Evolutionary conservation across 495 filamentous ascomycete species (phyloP).

Genomic region (Baudoinia panamericana): DNA sequence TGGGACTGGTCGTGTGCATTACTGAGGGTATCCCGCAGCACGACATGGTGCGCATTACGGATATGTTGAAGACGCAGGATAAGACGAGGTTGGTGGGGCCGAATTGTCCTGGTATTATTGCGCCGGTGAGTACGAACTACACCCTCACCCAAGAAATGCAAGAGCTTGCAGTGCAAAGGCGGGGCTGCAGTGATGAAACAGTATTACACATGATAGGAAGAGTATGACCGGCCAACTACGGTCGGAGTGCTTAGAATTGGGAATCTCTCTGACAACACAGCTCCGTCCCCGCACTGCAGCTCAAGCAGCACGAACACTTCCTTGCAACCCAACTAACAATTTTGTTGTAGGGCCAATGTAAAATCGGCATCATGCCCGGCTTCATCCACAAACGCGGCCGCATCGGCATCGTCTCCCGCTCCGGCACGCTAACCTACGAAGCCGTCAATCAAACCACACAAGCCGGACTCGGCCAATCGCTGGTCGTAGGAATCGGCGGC

Average conservation of each 20-base stretch:
- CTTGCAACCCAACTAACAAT: constrained; percentile 1
- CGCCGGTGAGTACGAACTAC: constrained; percentile 41
- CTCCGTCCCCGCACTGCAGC: neutral
- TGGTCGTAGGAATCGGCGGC: constrained; percentile 96
- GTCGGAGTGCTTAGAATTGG: constrained; percentile 15
- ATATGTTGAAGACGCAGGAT: constrained; percentile 92
- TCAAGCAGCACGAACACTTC: neutral
- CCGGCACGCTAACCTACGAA: constrained; percentile 97
- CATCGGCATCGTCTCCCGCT: constrained; percentile 95
- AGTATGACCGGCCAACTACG: constrained; percentile 16
- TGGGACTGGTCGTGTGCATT: constrained; percentile 90
- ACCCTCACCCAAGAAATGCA: neutral
- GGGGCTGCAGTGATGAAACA: constrained; percentile 17
- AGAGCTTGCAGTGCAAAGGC: neutral
- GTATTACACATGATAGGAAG: constrained; percentile 21
- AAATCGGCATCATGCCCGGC: constrained; percentile 99
- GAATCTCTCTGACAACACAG: constrained; percentile 7
- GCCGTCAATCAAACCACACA: constrained; percentile 98
- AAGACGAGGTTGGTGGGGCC: constrained; percentile 95
- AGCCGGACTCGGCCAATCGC: constrained; percentile 89
- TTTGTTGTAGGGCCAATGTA: constrained; percentile 71
- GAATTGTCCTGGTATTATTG: constrained; percentile 98
- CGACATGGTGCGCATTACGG: constrained; percentile 99
- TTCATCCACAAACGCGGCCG: constrained; percentile 99
- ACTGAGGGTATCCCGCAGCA: constrained; percentile 98